Conservation (phyloP, 306 rosid genomes). For the Rosa chinensis region DNA sequence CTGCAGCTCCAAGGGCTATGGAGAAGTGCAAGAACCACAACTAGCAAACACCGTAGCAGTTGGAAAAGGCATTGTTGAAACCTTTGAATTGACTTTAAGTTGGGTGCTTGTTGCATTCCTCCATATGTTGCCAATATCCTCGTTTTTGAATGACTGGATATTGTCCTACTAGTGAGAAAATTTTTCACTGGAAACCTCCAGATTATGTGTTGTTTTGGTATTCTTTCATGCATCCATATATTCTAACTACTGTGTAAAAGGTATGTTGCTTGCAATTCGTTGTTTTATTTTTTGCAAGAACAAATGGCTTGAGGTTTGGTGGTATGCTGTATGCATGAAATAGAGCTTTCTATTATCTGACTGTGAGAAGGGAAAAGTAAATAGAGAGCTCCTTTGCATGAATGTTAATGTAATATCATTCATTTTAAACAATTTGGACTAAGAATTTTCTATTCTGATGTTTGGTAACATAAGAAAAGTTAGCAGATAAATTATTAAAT, state of each 20-base stretch:
- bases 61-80: slow-evolving; percentile 32
- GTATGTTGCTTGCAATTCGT: slow-evolving; percentile 33
- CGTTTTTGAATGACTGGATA: slow-evolving; percentile 41
- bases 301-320: slow-evolving; percentile 9
- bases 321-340: not conserved
- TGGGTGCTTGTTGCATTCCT: slow-evolving; percentile 34
- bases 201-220: slow-evolving; percentile 40
- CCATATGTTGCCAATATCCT: slow-evolving; percentile 38
- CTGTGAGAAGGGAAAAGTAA: not conserved
- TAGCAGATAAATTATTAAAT: too few species aligned
- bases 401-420: too few species aligned
- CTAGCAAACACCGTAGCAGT: slow-evolving; percentile 34
- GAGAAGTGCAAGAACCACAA: slow-evolving; percentile 76
- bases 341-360: too few species aligned
- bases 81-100: slow-evolving; percentile 26
- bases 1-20: slow-evolving; percentile 87
- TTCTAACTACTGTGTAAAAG: slow-evolving; percentile 51
- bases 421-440: too few species aligned
- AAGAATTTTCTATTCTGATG: too few species aligned
- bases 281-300: not conserved
- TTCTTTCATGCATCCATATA: slow-evolving; percentile 33
- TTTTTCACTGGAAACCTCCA: slow-evolving; percentile 40
- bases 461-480: too few species aligned
- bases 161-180: slow-evolving; percentile 37
- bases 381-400: not conserved